Evolutionary conservation across 2,329 filamentous ascomycete genomes (phyloP).

Genomic region (Cercospora berteroae): DNA sequence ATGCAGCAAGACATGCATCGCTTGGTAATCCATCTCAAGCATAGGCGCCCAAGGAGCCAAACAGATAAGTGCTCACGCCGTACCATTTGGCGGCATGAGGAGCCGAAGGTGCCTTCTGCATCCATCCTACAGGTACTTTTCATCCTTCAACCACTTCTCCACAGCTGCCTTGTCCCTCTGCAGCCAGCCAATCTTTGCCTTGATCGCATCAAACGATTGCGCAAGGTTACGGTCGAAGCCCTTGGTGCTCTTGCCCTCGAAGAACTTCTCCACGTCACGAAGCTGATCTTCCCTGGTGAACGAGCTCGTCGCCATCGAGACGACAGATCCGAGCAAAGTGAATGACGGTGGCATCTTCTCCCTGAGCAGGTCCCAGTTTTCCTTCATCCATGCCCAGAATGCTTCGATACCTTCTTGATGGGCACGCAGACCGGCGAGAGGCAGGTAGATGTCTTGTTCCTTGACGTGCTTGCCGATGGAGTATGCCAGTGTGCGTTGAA

Average conservation of each 20-base stretch:
- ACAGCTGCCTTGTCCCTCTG: slow-evolving; percentile 75
- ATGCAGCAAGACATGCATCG: neutral
- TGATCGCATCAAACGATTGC: slow-evolving; percentile 83
- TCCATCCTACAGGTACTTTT: slow-evolving; percentile 55
- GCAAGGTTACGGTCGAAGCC: slow-evolving; percentile 83
- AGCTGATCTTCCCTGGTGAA: slow-evolving; percentile 78
- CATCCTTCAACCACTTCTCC: slow-evolving; percentile 65
- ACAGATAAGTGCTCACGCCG: too few species aligned
- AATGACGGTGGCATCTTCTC: slow-evolving; percentile 82
- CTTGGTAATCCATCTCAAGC: neutral
- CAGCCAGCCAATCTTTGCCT: slow-evolving; percentile 80
- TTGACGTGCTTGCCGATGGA: slow-evolving; percentile 79
- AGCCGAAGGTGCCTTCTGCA: neutral
- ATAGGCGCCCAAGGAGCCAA: too few species aligned
- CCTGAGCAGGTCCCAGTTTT: slow-evolving; percentile 82
- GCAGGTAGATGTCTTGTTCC: slow-evolving; percentile 91
- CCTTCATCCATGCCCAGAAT: slow-evolving; percentile 78
- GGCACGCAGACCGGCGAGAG: slow-evolving; percentile 72
- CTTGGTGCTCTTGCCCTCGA: slow-evolving; percentile 76
- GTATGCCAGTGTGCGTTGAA: slow-evolving; percentile 74
- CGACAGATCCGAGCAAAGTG: slow-evolving; percentile 80
- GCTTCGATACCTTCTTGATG: slow-evolving; percentile 76
- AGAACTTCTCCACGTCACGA: slow-evolving; percentile 75
- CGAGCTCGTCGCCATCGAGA: slow-evolving; percentile 75
- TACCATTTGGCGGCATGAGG: too few species aligned